Evolutionary conservation across 352 stramenopile genomes (phyloP).

Genomic region (Phytophthora pseudosyringae): DNA sequence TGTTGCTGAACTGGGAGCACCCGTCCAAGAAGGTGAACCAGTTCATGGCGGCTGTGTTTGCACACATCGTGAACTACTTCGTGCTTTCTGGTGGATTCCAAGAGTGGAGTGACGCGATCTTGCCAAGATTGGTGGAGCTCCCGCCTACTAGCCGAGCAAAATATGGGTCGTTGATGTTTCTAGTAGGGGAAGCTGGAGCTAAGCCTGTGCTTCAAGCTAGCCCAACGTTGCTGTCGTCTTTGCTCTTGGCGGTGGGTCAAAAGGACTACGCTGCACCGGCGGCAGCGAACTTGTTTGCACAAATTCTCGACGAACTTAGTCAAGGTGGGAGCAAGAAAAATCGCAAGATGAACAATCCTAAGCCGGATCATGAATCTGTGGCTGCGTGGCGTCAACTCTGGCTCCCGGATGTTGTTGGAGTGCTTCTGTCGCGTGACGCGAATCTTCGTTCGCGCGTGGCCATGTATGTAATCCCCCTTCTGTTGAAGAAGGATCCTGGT

Average conservation of each 20-base stretch:
- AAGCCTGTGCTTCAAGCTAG: slow-evolving; percentile 52
- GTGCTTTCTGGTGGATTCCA: slow-evolving; percentile 47
- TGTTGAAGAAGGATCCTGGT: slow-evolving; percentile 72
- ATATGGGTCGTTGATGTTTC: slow-evolving; percentile 67
- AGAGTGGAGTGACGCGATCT: slow-evolving; percentile 54
- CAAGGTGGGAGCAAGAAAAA: slow-evolving; percentile 21
- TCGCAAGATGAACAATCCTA: slow-evolving; percentile 16
- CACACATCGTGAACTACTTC: slow-evolving; percentile 73
- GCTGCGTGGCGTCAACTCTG: slow-evolving; percentile 52
- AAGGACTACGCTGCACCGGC: slow-evolving; percentile 73
- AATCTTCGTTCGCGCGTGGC: slow-evolving; percentile 69
- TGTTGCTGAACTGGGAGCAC: slow-evolving; percentile 87
- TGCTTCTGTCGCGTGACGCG: slow-evolving; percentile 56
- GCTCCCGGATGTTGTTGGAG: slow-evolving; percentile 60
- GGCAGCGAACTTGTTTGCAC: slow-evolving; percentile 72
- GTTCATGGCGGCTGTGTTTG: slow-evolving; percentile 86
- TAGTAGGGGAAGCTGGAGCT: slow-evolving; percentile 56
- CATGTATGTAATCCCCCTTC: slow-evolving; percentile 77
- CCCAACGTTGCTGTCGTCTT: slow-evolving; percentile 55
- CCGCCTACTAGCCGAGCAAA: slow-evolving; percentile 69
- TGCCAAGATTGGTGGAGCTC: slow-evolving; percentile 60
- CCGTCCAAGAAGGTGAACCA: slow-evolving; percentile 88
- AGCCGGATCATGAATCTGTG: slow-evolving; percentile 31
- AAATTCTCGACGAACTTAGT: slow-evolving; percentile 62
- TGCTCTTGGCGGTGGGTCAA: slow-evolving; percentile 70